A percentile compares a stretch with the other conserved stretches of the same genome.
Evolutionary conservation across 225 moss, liverwort and hornwort genomes (phyloP).

Genomic region (Sphagnum contortum): DNA sequence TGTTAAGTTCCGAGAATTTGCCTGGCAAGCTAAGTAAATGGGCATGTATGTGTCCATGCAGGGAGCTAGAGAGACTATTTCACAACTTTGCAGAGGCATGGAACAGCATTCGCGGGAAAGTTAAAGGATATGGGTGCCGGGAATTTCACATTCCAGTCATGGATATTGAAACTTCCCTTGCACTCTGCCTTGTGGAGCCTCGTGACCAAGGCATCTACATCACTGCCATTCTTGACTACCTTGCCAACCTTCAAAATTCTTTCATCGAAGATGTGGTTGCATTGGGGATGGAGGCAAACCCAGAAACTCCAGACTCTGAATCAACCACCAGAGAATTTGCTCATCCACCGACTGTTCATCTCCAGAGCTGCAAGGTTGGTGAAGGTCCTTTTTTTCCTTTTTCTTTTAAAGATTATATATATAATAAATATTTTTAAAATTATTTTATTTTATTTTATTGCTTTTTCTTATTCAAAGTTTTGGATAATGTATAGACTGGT

Average conservation of each 20-base stretch:
- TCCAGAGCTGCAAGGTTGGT: constrained; percentile 47
- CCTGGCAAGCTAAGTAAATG: too few species aligned
- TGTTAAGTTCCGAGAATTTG: too few species aligned
- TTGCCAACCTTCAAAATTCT: constrained; percentile 34
- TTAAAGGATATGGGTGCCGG: constrained; percentile 36
- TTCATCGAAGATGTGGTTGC: constrained; percentile 21
- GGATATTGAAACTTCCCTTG: constrained; percentile 20
- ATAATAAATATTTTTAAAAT: too few species aligned
- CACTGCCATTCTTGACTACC: constrained; percentile 36
- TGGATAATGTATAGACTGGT: too few species aligned
- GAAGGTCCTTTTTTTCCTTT: too few species aligned
- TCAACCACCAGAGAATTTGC: not conserved
- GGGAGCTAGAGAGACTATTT: constrained; percentile 25
- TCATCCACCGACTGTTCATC: constrained; percentile 16
- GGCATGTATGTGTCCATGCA: constrained; percentile 2
- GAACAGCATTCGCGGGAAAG: constrained; percentile 36
- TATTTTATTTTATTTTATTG: too few species aligned
- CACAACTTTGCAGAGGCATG: constrained; percentile 28
- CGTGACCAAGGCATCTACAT: constrained; percentile 38
- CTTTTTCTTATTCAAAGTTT: too few species aligned
- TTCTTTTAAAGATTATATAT: too few species aligned
- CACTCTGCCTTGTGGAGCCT: constrained; percentile 51
- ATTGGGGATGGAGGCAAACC: constrained; percentile 6
- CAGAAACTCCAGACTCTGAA: not conserved
- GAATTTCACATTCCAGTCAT: constrained; percentile 24